phyloP scores from a whole-genome alignment of 257 asterid genomes.

The Solanum ossicruentum region DNA sequence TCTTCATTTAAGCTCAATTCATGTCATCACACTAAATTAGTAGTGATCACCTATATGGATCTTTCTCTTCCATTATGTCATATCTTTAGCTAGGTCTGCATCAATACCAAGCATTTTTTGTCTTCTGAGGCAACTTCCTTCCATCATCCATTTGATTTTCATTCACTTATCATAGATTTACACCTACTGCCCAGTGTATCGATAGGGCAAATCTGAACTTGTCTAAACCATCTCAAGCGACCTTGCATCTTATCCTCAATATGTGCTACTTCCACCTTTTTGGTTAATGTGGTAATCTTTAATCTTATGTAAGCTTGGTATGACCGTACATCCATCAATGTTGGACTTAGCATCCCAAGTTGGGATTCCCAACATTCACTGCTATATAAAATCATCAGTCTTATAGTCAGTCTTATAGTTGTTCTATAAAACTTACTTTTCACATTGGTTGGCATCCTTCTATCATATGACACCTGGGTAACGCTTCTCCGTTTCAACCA shows the following conservation, averaged over 20 bases:
- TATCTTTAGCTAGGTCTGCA: not conserved
- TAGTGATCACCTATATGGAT: not conserved
- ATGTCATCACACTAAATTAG: not conserved
- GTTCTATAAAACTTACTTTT: not conserved
- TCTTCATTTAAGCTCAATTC: not conserved
- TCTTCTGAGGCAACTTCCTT: not conserved
- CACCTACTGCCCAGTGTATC: not conserved
- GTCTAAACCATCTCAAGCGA: not conserved
- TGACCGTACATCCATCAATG: not conserved
- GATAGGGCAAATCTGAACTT: not conserved
- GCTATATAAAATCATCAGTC: not conserved
- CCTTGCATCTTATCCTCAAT: not conserved
- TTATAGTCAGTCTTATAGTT: not conserved
- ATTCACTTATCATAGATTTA: not conserved
- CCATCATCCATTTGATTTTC: not conserved
- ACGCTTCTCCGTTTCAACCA: not conserved
- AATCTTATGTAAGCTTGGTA: not conserved
- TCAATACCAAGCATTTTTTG: not conserved
- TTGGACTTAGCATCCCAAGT: not conserved
- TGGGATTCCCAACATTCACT: not conserved
- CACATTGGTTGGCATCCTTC: not conserved
- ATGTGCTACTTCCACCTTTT: not conserved
- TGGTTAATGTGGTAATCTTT: not conserved
- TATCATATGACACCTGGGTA: not conserved
- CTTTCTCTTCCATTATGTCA: not conserved